Conservation (phyloP, 208 protist species). For the Wallacemonas rigidus region DNA sequence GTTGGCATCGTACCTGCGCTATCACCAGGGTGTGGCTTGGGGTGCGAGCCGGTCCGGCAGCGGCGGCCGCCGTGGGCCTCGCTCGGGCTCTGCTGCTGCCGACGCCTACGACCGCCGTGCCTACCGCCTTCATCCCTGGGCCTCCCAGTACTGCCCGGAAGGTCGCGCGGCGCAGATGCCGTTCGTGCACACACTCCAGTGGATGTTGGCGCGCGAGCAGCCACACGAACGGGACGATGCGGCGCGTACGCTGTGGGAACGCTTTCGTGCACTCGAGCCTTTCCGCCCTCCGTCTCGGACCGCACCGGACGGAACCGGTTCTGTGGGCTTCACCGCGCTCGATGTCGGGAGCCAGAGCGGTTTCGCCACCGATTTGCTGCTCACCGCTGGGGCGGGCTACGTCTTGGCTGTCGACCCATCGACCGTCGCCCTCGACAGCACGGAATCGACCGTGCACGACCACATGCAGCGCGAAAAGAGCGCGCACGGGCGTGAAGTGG, state of each 20-base stretch:
- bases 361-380: conserved; percentile 59
- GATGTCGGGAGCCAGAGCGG: conserved; percentile 82
- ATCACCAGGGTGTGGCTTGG: conserved; percentile 82
- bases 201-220: conserved; percentile 41
- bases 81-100: conserved; percentile 6
- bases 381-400: conserved; percentile 55
- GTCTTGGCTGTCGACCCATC: conserved; percentile 59
- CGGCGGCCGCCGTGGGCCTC: not conserved
- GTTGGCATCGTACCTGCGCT: conserved; percentile 66
- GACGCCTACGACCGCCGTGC: conserved; percentile 38
- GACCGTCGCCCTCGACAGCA: conserved; percentile 40
- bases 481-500: conserved; percentile 12
- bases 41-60: conserved; percentile 29
- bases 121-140: conserved; percentile 76
- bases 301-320: not conserved
- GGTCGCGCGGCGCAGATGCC: conserved; percentile 66
- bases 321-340: conserved; percentile 48
- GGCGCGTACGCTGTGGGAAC: conserved; percentile 33
- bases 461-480: conserved; percentile 46
- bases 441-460: conserved; percentile 67
- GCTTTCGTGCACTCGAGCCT: conserved; percentile 41
- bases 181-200: conserved; percentile 81
- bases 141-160: conserved; percentile 61
- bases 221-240: not conserved
- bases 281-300: conserved; percentile 25